These are phyloP conservation scores for Zopfochytrium polystomum DNA, from an alignment of 371 early-diverging fungal species.

Conservation along the genomic window DNA sequence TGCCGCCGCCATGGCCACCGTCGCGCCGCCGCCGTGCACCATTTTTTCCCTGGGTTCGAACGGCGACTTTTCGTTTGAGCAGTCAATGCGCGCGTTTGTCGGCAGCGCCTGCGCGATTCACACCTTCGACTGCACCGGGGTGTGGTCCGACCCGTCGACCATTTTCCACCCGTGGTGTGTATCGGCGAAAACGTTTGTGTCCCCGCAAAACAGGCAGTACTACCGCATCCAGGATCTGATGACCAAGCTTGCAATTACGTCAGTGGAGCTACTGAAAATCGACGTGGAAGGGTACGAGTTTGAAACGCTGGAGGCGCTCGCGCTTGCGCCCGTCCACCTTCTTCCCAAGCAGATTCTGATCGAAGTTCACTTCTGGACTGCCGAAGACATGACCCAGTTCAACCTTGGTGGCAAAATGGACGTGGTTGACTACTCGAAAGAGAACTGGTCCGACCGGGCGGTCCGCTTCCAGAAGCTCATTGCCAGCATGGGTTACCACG, in stretches of 20 bases:
- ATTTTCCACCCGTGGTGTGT: conserved; percentile 21
- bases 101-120: conserved; percentile 12
- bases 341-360: conserved; percentile 25
- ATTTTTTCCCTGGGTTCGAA: too few species aligned
- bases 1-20: too few species aligned
- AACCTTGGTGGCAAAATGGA: too few species aligned
- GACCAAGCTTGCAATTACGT: conserved; percentile 11
- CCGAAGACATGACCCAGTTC: conserved; percentile 1
- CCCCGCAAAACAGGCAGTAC: conserved; percentile 2
- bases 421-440: too few species aligned
- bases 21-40: too few species aligned
- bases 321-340: conserved; percentile 7
- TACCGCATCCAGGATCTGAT: conserved; percentile 11
- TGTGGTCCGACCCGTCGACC: conserved; percentile 17
- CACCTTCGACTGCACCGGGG: conserved; percentile 29
- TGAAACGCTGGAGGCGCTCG: conserved; percentile 7
- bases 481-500: conserved; percentile 7
- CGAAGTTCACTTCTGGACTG: conserved; percentile 21
- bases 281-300: conserved; percentile 30
- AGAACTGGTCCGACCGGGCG: conserved; percentile 7
- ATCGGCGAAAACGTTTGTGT: conserved; percentile 13
- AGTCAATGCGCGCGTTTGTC: conserved; percentile 13
- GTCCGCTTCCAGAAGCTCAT: conserved; percentile 7
- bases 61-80: too few species aligned
- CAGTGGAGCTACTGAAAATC: conserved; percentile 19